Percentiles rank a stretch among this genome's conserved stretches.
These are phyloP conservation scores for Cordyceps javanica DNA, from an alignment of 2,329 filamentous ascomycete genomes.

Conservation along the genomic window DNA sequence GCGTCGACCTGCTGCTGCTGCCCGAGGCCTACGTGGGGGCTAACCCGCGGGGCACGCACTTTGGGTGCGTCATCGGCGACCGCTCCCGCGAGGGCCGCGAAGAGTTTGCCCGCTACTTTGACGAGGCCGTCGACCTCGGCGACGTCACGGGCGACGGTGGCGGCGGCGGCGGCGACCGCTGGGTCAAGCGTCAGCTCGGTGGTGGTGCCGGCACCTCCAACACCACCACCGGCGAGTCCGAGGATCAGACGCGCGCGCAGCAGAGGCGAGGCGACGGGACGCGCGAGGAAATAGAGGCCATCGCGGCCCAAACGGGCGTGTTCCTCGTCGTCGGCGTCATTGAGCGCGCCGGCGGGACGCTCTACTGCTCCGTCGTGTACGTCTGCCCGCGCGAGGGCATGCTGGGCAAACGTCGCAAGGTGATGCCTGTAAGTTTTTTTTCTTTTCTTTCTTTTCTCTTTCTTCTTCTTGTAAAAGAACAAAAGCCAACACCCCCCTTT, in stretches of 20 bases:
- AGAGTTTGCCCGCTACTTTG: slow-evolving; percentile 77
- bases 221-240: too few relatives aligned
- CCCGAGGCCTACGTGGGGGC: slow-evolving; percentile 90
- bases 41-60: slow-evolving; percentile 75
- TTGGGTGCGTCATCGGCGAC: slow-evolving; percentile 68
- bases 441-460: not conserved
- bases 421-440: slow-evolving; percentile 65
- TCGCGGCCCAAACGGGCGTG: slow-evolving; percentile 71
- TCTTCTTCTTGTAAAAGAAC: not conserved
- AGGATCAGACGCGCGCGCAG: slow-evolving; percentile 26
- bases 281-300: slow-evolving; percentile 68
- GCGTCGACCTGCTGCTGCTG: slow-evolving; percentile 69
- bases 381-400: slow-evolving; percentile 68
- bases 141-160: slow-evolving; percentile 57
- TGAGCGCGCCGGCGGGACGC: slow-evolving; percentile 70
- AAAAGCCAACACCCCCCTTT: slow-evolving; percentile 6
- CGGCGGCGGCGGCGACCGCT: slow-evolving; percentile 64
- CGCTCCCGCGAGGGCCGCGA: slow-evolving; percentile 66
- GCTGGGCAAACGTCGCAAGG: slow-evolving; percentile 82
- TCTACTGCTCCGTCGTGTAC: slow-evolving; percentile 81
- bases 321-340: slow-evolving; percentile 77
- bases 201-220: not conserved
- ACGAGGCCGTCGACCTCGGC: slow-evolving; percentile 72
- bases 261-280: slow-evolving; percentile 55
- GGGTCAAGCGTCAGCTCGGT: slow-evolving; percentile 57